Base-by-base conservation (phyloP, 805 yeast species). In the Yarrowia sp. region DNA sequence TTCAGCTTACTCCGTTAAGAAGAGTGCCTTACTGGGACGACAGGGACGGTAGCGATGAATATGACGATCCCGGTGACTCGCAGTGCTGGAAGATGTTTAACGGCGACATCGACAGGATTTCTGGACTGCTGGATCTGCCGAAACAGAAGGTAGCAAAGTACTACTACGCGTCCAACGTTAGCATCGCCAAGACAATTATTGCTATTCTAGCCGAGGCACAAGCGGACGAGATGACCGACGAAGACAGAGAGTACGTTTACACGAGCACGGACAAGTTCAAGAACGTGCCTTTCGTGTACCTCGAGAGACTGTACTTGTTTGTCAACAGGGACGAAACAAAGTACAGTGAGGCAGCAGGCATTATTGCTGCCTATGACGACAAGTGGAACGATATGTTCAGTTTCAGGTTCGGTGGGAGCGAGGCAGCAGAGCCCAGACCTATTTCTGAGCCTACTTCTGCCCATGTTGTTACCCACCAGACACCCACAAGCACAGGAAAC, bases 31-130 rank as follows among this genome's bases (percentile, higher is more conserved):
- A 51, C n/a, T 51, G 58, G 58, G 58, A 51, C 4, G 56, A 47
- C n/a, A 32, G n/a, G n/a, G n/a, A n/a, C n/a, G n/a, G 21, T 33
- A 31, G 16, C 1, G 56, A 47, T 5, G 29, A 27, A 27, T 32
- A 31, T n/a, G 56, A 47, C n/a, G 56, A 47, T 9, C 39, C 56
- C 1, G 56, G 56, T 22, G 56, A 33, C n/a, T 47, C 56, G 0
- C 58, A 51, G 8, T 55, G 61, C 19, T 55, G 61, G 61, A 38
- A 55, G 8, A 55, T 38, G 46, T 55, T 55, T 47, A 55, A 38
- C 7, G 41, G 38, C 6, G 61, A 55, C 12, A 55, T 55, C 13
- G 35, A 38, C 1, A 13, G 33, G n/a, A 19, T 55, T 8, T 14
- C 47, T 18, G 16, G 14, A n/a, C 27, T 55, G 3, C 36, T 55